phyloP scores from a whole-genome alignment of 2,329 filamentous ascomycete genomes.

The Nigrospora osmanthi region DNA sequence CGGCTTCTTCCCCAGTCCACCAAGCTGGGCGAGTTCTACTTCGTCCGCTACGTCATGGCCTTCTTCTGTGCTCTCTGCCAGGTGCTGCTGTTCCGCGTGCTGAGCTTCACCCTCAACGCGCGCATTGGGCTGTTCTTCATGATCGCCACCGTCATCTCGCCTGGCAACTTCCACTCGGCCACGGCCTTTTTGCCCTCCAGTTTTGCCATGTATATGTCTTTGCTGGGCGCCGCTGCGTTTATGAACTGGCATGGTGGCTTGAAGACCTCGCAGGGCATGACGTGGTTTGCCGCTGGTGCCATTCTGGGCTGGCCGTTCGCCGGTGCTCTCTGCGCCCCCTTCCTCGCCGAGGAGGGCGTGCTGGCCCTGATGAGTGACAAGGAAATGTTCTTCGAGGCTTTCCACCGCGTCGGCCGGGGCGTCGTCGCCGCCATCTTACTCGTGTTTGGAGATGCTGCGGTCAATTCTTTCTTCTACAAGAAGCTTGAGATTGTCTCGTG shows the following conservation, averaged over 20 bases:
- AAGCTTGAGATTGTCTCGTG: conserved; percentile 70
- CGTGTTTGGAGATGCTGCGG: conserved; percentile 60
- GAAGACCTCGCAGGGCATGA: conserved; percentile 75
- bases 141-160: conserved; percentile 66
- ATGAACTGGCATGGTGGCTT: conserved; percentile 80
- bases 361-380: conserved; percentile 44
- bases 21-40: conserved; percentile 78
- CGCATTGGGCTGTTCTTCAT: conserved; percentile 82
- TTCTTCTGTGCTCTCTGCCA: conserved; percentile 74
- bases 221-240: conserved; percentile 80
- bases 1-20: conserved; percentile 53
- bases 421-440: conserved; percentile 56
- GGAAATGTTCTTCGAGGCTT: conserved; percentile 51
- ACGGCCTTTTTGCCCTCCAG: conserved; percentile 84
- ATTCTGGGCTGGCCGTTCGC: conserved; percentile 94
- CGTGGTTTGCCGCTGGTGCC: conserved; percentile 82
- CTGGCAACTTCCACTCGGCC: conserved; percentile 90
- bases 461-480: conserved; percentile 83
- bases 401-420: conserved; percentile 60
- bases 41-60: conserved; percentile 69
- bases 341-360: conserved; percentile 69
- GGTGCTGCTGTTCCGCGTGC: conserved; percentile 69
- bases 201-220: conserved; percentile 92
- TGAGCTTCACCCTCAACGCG: conserved; percentile 70
- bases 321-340: conserved; percentile 71